phyloP scores from a whole-genome alignment of 345 rosid genomes.

The Chamaenerion angustifolium region DNA sequence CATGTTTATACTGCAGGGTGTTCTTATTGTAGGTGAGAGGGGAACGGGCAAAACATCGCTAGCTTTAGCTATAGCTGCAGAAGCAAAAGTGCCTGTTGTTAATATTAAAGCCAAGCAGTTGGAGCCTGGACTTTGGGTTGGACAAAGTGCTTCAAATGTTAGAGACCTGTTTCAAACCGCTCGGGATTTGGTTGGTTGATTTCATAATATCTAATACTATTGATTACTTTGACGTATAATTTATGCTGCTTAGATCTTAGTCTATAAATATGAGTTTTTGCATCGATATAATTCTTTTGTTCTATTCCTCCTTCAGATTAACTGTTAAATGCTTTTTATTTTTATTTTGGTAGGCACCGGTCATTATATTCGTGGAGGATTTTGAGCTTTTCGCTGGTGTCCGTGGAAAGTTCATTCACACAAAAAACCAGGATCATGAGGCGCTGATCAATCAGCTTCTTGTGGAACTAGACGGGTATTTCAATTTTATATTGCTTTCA shows the following conservation, averaged over 20 bases:
- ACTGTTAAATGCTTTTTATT: not conserved
- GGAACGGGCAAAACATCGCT: conserved; percentile 92
- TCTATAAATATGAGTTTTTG: not conserved
- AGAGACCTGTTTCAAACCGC: conserved; percentile 97
- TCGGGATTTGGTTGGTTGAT: conserved; percentile 63
- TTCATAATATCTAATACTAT: conserved; percentile 7
- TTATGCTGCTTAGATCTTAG: not conserved
- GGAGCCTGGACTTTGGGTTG: conserved; percentile 98
- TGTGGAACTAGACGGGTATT: conserved; percentile 96
- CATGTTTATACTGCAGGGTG: conserved; percentile 54
- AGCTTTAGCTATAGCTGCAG: conserved; percentile 90
- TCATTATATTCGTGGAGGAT: conserved; percentile 89
- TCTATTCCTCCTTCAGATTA: not conserved
- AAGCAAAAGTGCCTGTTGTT: conserved; percentile 92
- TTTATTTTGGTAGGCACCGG: conserved; percentile 58
- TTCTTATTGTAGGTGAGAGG: conserved; percentile 92
- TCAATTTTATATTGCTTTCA: conserved; percentile 8
- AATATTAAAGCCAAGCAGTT: conserved; percentile 74
- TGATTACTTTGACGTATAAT: not conserved
- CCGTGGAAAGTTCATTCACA: conserved; percentile 81
- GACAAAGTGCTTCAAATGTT: conserved; percentile 94
- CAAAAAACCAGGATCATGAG: conserved; percentile 89
- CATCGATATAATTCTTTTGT: not conserved
- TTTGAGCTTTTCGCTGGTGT: conserved; percentile 97
- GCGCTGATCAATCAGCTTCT: conserved; percentile 94